Evolutionary conservation across 1,284 basidiomycete species (phyloP), one percentile per base, ranked within the genome.

Genomic region (Pascua sp.): DNA sequence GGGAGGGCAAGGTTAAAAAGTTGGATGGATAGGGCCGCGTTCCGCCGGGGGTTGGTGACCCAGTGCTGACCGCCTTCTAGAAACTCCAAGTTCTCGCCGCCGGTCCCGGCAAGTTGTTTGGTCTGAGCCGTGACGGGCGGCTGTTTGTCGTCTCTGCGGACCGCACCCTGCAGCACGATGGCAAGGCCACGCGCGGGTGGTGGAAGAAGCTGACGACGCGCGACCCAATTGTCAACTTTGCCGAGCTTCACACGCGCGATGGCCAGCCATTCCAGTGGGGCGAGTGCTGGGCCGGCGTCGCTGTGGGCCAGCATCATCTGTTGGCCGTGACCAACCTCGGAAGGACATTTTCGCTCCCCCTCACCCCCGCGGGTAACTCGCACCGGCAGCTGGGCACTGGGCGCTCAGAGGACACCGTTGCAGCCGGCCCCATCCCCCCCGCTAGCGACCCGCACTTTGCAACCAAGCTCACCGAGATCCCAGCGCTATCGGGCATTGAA

Each of bases 351-450:
- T 84, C 86, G 0, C 85, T 90, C 60, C 89, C 93, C 0, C 81
- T 91, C 47, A 85, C 85, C 60, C 83, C 85, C 53, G 77, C 83
- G 9, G 92, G 87, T n/a, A 97, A 98, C 77, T 79, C 82, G 0
- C 85, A 87, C 72, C 90, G 91, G 1, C 94, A 97, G 76, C 85
- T 97, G 11, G 92, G 91, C 12, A 83, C 84, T 80, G 66, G 86
- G 64, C 81, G n/a, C n/a, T n/a, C 66, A 39, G 51, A 65, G 43
- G 46, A 66, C 48, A 43, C 65, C 32, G 47, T 62, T 42, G 47
- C 83, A 53, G 38, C 60, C 8, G 55, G 57, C 11, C 61, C 62
- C 46, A 56, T 62, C 8, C 52, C 72, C 39, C 70, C 77, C 4
- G 69, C 69, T 57, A 76, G 75, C 10, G 82, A 80, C 55, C 85